phyloP scores from a whole-genome alignment of 1,139 yeast species.

The Protomyces arabidopsidicola region DNA sequence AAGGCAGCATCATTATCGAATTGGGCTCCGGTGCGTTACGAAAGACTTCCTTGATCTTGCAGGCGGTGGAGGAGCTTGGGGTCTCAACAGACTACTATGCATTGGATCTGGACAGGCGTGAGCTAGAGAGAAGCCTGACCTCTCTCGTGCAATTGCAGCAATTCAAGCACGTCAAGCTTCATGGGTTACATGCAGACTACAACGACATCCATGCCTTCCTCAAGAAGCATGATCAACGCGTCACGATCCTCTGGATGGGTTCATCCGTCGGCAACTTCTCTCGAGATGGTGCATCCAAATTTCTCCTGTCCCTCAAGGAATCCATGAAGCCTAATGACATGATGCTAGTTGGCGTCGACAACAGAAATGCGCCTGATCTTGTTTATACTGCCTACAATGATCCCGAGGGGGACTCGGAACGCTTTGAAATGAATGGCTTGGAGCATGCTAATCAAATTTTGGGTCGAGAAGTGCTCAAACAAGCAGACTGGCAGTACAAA shows the following conservation, averaged over 20 bases:
- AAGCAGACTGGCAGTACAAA: slow-evolving; percentile 31
- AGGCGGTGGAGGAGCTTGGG: slow-evolving; percentile 31
- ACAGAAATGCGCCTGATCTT: slow-evolving; percentile 31
- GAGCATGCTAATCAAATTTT: slow-evolving; percentile 31
- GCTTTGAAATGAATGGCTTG: slow-evolving; percentile 34
- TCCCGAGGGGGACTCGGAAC: slow-evolving; percentile 30
- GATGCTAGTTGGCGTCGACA: slow-evolving; percentile 33
- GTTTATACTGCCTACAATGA: slow-evolving; percentile 34
- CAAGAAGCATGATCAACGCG: slow-evolving; percentile 2
- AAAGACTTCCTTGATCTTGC: slow-evolving; percentile 32
- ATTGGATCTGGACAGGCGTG: slow-evolving; percentile 32
- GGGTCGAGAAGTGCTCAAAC: slow-evolving; percentile 27
- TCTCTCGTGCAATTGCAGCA: slow-evolving; percentile 17
- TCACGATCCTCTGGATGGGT: slow-evolving; percentile 33
- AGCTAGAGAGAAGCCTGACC: slow-evolving; percentile 30
- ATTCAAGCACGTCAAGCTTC: slow-evolving; percentile 28
- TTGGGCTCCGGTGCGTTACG: slow-evolving; percentile 34
- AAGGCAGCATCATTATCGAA: slow-evolving; percentile 31
- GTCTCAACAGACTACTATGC: slow-evolving; percentile 32
- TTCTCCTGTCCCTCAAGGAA: slow-evolving; percentile 27
- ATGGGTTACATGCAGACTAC: slow-evolving; percentile 33
- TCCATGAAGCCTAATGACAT: slow-evolving; percentile 30
- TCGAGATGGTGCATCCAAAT: slow-evolving; percentile 31
- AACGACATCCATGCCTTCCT: slow-evolving; percentile 32
- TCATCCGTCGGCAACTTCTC: slow-evolving; percentile 34